Conservation (phyloP, 2,329 filamentous ascomycete species). For the Pseudogymnoascus sp. region DNA sequence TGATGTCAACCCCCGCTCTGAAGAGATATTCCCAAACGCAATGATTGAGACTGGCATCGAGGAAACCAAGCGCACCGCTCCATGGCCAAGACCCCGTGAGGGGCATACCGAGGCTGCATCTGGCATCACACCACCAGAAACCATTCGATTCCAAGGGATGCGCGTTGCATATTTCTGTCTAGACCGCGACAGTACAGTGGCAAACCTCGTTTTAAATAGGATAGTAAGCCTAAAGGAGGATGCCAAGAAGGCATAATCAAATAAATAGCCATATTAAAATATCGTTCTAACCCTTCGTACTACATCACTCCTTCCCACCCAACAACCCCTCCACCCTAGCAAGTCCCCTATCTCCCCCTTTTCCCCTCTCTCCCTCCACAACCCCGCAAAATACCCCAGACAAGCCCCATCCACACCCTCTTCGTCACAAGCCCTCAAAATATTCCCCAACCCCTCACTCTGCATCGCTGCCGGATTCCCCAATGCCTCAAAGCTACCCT, state of each 20-base stretch:
- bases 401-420: no score
- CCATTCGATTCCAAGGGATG: conserved; percentile 84
- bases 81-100: conserved; percentile 68
- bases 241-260: not conserved
- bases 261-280: not conserved
- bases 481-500: no score
- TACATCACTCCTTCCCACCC: not conserved
- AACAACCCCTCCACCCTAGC: not conserved
- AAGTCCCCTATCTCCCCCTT: no score
- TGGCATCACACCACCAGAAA: conserved; percentile 59
- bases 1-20: conserved; percentile 77
- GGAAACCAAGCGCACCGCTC: conserved; percentile 64
- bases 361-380: no score
- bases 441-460: no score
- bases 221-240: conserved; percentile 55
- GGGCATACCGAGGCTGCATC: conserved; percentile 56
- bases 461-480: no score
- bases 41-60: conserved; percentile 79
- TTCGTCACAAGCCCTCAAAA: no score
- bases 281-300: not conserved
- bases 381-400: no score
- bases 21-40: conserved; percentile 70
- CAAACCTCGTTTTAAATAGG: conserved; percentile 77
- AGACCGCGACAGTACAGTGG: conserved; percentile 70
- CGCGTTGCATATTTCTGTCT: conserved; percentile 56